Evolutionary conservation across 139 green algal genomes (phyloP).

Genomic region (Deuterostichococcus epilithicus): DNA sequence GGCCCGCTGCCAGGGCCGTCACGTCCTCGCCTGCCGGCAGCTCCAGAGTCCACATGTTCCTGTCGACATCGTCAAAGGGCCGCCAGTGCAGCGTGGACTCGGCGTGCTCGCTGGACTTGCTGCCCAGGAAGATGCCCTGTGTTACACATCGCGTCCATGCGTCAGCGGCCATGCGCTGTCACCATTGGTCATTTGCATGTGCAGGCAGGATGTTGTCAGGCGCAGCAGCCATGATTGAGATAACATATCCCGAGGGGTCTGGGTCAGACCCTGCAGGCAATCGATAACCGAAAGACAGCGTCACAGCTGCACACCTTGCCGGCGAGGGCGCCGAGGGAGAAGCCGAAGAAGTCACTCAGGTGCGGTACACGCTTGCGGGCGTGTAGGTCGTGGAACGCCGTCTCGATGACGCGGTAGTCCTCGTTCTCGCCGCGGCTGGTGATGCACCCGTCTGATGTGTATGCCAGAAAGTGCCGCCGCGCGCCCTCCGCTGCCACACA

Average conservation of each 20-base stretch:
- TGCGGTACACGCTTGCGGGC: constrained; percentile 57
- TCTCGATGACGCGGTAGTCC: constrained; percentile 49
- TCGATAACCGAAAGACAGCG: background rate
- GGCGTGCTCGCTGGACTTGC: constrained; percentile 17
- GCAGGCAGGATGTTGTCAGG: background rate
- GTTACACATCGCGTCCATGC: too few species aligned
- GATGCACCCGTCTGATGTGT: constrained; percentile 67
- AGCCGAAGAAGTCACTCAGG: constrained; percentile 81
- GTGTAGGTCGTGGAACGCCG: constrained; percentile 80
- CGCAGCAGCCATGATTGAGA: background rate
- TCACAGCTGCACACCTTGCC: constrained; percentile 16
- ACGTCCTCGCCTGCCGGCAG: constrained; percentile 70
- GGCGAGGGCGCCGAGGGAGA: constrained; percentile 65
- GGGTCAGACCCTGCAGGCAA: background rate
- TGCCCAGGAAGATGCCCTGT: constrained; percentile 62
- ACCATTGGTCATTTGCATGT: background rate
- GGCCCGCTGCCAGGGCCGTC: constrained; percentile 54
- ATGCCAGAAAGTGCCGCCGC: constrained; percentile 63
- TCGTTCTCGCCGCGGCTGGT: constrained; percentile 37
- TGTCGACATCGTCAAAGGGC: constrained; percentile 61
- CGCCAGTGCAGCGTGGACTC: constrained; percentile 59
- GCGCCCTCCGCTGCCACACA: constrained; percentile 4
- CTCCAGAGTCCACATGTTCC: constrained; percentile 68
- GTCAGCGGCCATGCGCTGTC: too few species aligned
- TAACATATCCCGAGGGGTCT: too few species aligned